Conservation (phyloP, 2,329 filamentous ascomycete genomes). For the Aureobasidium sp. region DNA sequence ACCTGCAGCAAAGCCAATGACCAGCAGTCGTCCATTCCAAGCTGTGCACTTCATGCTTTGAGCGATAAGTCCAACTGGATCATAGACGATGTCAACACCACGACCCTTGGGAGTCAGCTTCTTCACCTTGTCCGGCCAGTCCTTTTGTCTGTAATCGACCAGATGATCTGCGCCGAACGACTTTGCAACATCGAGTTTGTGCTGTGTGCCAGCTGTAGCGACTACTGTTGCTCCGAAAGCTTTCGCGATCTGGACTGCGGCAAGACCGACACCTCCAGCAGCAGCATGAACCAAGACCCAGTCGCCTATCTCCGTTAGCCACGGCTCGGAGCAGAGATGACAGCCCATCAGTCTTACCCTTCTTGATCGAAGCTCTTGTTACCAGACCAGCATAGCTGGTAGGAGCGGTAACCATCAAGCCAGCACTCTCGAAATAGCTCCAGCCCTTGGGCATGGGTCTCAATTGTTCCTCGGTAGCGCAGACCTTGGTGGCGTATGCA, state of each 20-base stretch:
- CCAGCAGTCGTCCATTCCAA: slow-evolving; percentile 83
- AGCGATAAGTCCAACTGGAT: slow-evolving; percentile 86
- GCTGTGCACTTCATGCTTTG: slow-evolving; percentile 82
- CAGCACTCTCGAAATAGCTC: slow-evolving; percentile 78
- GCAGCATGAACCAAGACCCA: slow-evolving; percentile 87
- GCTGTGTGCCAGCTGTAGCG: slow-evolving; percentile 74
- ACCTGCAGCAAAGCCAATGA: slow-evolving; percentile 84
- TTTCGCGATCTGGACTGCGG: slow-evolving; percentile 90
- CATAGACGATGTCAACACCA: slow-evolving; percentile 89
- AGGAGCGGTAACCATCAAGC: slow-evolving; percentile 84
- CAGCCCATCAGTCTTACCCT: slow-evolving; percentile 27
- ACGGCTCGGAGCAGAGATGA: not conserved
- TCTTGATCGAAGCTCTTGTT: slow-evolving; percentile 65
- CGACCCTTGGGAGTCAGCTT: slow-evolving; percentile 64
- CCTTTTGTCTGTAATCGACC: slow-evolving; percentile 64
- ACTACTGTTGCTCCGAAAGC: slow-evolving; percentile 88
- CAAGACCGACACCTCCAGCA: slow-evolving; percentile 83
- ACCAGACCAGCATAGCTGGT: slow-evolving; percentile 84
- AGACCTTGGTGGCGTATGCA: slow-evolving; percentile 72
- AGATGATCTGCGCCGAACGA: slow-evolving; percentile 79
- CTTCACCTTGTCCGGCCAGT: slow-evolving; percentile 64
- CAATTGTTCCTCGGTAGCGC: slow-evolving; percentile 59
- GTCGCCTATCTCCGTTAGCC: slow-evolving; percentile 51
- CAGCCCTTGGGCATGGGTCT: slow-evolving; percentile 72
- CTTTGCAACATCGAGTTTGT: slow-evolving; percentile 73